A percentile compares a stretch with the other conserved stretches of the same genome.
phyloP scores from a whole-genome alignment of 2,329 filamentous ascomycete genomes.

The Delphinella strobiligena region DNA sequence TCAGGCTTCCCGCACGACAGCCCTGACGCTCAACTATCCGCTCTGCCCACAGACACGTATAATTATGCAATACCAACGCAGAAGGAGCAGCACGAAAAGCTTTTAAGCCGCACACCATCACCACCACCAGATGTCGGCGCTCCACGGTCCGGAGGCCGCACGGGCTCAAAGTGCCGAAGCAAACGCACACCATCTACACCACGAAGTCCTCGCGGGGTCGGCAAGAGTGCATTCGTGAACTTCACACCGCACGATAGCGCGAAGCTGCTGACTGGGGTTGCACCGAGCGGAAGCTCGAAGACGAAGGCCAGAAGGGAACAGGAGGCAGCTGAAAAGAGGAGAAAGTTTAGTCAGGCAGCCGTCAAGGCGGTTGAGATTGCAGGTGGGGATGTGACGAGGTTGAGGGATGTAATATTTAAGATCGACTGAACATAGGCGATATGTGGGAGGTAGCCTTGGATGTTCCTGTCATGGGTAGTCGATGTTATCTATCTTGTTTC shows the following conservation, averaged over 20 bases:
- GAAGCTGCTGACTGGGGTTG: slow-evolving; percentile 77
- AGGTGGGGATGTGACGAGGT: slow-evolving; percentile 47
- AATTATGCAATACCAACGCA: not conserved
- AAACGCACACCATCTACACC: slow-evolving; percentile 15
- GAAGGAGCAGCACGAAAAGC: not conserved
- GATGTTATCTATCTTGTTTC: too few species aligned
- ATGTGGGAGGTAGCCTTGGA: too few species aligned
- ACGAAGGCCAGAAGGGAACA: slow-evolving; percentile 88
- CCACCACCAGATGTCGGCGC: slow-evolving; percentile 14
- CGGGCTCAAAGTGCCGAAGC: slow-evolving; percentile 8
- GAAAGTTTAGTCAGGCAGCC: slow-evolving; percentile 56
- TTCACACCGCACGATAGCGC: slow-evolving; percentile 71
- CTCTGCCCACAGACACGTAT: slow-evolving; percentile 9
- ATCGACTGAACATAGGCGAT: slow-evolving; percentile 5
- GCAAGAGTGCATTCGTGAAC: slow-evolving; percentile 64
- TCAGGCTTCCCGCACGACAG: too few species aligned
- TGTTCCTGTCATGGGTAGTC: too few species aligned
- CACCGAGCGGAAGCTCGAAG: slow-evolving; percentile 81
- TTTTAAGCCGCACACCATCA: slow-evolving; percentile 14
- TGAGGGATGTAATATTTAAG: slow-evolving; percentile 31
- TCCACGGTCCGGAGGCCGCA: slow-evolving; percentile 9
- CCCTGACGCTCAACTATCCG: slow-evolving; percentile 4
- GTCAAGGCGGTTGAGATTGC: slow-evolving; percentile 57
- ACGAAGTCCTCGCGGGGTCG: slow-evolving; percentile 25
- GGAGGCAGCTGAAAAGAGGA: slow-evolving; percentile 67